phyloP scores from a whole-genome alignment of 2,329 filamentous ascomycete genomes.

The Arthroderma sp. region DNA sequence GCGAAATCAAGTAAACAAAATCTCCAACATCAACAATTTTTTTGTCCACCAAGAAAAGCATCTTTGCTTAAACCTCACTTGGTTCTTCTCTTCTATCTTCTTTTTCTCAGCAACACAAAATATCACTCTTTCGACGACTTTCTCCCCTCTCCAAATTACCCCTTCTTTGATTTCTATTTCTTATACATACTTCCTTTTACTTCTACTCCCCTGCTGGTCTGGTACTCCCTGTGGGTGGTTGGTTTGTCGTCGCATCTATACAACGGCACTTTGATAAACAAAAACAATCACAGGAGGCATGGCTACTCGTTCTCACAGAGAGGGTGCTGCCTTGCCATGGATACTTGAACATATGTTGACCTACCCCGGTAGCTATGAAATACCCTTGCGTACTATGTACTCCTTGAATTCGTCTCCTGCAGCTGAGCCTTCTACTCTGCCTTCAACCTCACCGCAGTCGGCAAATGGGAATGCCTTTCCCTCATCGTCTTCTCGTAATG shows the following conservation, averaged over 20 bases:
- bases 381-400: conserved; percentile 56
- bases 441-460: conserved; percentile 5
- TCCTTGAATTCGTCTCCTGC: conserved; percentile 47
- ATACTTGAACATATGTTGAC: conserved; percentile 48
- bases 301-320: conserved; percentile 5
- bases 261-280: too few relatives aligned
- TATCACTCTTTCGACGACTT: conserved; percentile 1
- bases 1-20: background rate
- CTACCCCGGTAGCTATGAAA: conserved; percentile 51
- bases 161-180: background rate
- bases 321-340: conserved; percentile 35
- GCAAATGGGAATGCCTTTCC: conserved; percentile 13
- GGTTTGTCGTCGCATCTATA: too few relatives aligned
- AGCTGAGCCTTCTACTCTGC: conserved; percentile 23
- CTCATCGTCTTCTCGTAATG: conserved; percentile 15
- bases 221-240: background rate
- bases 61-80: background rate
- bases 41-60: background rate
- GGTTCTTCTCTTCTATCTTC: background rate
- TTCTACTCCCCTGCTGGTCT: background rate
- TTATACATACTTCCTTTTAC: background rate
- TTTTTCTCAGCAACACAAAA: background rate
- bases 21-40: background rate
- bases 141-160: background rate
- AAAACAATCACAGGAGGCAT: too few relatives aligned